Base-by-base conservation (phyloP, 2,329 filamentous ascomycete genomes). In the Knufia fluminis region DNA sequence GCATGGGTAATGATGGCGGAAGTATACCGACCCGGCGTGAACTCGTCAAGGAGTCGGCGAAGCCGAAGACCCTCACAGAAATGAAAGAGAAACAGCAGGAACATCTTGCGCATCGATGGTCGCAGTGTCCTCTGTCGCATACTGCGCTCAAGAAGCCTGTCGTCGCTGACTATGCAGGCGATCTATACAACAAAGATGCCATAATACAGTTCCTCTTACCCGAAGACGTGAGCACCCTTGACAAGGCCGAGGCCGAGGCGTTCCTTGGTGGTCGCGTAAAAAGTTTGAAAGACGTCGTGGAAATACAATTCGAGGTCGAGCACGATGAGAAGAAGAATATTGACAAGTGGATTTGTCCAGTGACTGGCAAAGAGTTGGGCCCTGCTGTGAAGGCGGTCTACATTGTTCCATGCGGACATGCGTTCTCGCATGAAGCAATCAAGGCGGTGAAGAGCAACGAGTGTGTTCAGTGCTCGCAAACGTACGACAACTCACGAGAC, bases 1-100 rank as follows among this genome's bases (percentile, higher is more conserved):
- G n/a, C n/a, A 59, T 98, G 92, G 92, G 92, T 65, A 98, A 98
- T 71, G 92, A 98, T 66, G 92, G 92, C 59, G 92, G 92, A 65
- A 91, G 74, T 17, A 98, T 98, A 59, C 92, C 92, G 3, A 97
- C 85, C 55, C 86, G 94, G 26, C 85, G 89, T 62, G 94, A 98
- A 68, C 86, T 98, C 40, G 92, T 98, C 66, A 94, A 94, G 69
- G 85, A 91, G 67, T 88, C 90, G 23, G 88, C 90, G 36, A 85
- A 87, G 60, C 78, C 82, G 46, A 86, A 85, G 19, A 94, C 86
- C 28, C 78, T 87, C 23, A 83, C 86, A 41, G 85, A 97, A 71
- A 72, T 95, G 50, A 97, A 97, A 71, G 89, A 92, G 56, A 84
- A 85, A 7, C 84, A 84, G 57, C 81, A 85, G 63, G 91, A 96